These are phyloP conservation scores for Pythium aquatile DNA, from an alignment of 352 stramenopile genomes.

Conservation along the genomic window DNA sequence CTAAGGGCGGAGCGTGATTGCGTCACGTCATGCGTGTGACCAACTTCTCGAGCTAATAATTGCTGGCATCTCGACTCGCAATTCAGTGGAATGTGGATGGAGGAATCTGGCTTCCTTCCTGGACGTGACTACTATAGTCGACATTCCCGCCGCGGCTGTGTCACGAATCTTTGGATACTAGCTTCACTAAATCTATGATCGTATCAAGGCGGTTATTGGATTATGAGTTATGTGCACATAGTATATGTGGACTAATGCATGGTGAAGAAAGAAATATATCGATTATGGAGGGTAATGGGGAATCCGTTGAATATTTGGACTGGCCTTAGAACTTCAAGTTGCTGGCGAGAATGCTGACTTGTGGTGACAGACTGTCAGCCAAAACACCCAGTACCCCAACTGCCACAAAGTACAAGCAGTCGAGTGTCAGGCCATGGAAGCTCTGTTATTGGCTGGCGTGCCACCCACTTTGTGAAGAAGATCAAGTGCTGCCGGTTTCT, in stretches of 20 bases:
- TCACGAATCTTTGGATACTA: neutral
- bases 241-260: too few species aligned
- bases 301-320: conserved; percentile 2
- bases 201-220: neutral
- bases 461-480: neutral
- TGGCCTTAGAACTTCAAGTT: neutral
- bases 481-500: conserved; percentile 1
- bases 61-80: too few species aligned
- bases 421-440: neutral
- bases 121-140: too few species aligned
- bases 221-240: too few species aligned
- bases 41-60: too few species aligned
- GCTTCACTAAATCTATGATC: neutral
- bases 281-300: neutral
- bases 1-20: too few species aligned
- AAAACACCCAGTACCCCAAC: conserved; percentile 1
- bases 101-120: neutral
- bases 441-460: neutral
- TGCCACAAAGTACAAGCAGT: neutral
- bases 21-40: too few species aligned
- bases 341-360: neutral
- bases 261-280: neutral
- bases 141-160: neutral
- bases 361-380: neutral
- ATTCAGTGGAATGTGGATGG: too few species aligned